A percentile compares a stretch with the other conserved stretches of the same genome.
phyloP scores from a whole-genome alignment of 2,329 filamentous ascomycete species.

The Simplicillium aogashimaense region DNA sequence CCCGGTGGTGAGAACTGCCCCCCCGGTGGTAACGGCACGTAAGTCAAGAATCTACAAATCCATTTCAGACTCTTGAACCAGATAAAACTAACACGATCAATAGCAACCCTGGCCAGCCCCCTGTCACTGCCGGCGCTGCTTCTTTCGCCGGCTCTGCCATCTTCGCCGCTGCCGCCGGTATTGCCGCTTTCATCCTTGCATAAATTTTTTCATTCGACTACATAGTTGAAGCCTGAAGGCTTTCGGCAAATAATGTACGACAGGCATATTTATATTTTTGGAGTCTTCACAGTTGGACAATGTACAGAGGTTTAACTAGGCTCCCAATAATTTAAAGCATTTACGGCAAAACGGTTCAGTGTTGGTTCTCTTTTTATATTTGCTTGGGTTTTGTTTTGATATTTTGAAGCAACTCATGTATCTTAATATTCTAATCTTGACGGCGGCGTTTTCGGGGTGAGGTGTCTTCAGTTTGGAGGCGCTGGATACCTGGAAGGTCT shows the following conservation, averaged over 20 bases:
- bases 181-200: constrained; percentile 42
- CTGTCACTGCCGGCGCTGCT: constrained; percentile 41
- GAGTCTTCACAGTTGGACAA: constrained; percentile 18
- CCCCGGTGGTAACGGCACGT: constrained; percentile 22
- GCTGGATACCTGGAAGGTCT: too few relatives aligned
- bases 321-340: constrained; percentile 17
- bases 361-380: constrained; percentile 1
- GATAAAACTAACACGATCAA: constrained; percentile 8
- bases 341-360: constrained; percentile 6
- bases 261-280: constrained; percentile 18
- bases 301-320: constrained; percentile 28
- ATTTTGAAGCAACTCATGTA: background rate
- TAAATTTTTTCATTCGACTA: constrained; percentile 32
- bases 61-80: constrained; percentile 7
- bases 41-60: constrained; percentile 9
- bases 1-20: constrained; percentile 27
- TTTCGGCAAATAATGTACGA: constrained; percentile 24
- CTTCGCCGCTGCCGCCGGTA: constrained; percentile 44
- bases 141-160: constrained; percentile 42
- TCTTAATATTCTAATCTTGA: too few relatives aligned
- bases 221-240: constrained; percentile 28
- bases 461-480: too few relatives aligned
- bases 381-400: background rate
- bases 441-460: too few relatives aligned
- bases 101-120: constrained; percentile 18